Evolutionary conservation across 2,329 filamentous ascomycete species (phyloP), one percentile per base, ranked within the genome.

Genomic region (Daldinia sp.): DNA sequence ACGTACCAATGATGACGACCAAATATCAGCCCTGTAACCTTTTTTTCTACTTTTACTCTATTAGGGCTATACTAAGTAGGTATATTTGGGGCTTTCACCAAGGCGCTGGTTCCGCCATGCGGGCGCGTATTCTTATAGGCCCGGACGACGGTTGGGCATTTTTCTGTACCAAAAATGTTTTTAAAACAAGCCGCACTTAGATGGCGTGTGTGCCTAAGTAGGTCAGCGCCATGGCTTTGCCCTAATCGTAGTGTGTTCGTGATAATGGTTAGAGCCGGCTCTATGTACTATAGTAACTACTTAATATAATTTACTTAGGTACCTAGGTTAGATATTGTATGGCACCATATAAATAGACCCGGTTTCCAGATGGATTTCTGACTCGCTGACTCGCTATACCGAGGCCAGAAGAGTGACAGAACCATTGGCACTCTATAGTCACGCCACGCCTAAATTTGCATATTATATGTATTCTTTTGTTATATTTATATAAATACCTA

Each of bases 1-100:
- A 62, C 59, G 66, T 65, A 64, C 63, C 66, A 71, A 67, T 69
- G 58, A 69, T 60, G 60, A 51, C 35, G 50, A n/a, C 15, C 30
- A 23, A 26, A 55, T 41, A 48, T 67, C 64, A 67, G 67, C 67
- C 67, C 60, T 69, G 60, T 67, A 50, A 50, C 54, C 39, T 23
- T 23, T 23, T 23, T 23, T 23, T 23, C 20, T 23, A 23, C 59
- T 39, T 63, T 53, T 30, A 28, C 62, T 60, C 42, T 12, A 59
- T 65, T 65, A 68, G 65, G 68, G 59, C 59, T 70, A 60, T 44
- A 46, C 68, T 23, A 23, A 23, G 20, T 23, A 23, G 2, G 20
- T 39, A 39, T 39, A 39, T 39, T 39, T n/a, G 59, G 65, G 53
- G 33, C 23, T 26, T 41, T 48, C 44, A 35, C 50, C 59, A 37